phyloP scores from a whole-genome alignment of 169 alveolate genomes.

The Plasmodium gonderi region DNA sequence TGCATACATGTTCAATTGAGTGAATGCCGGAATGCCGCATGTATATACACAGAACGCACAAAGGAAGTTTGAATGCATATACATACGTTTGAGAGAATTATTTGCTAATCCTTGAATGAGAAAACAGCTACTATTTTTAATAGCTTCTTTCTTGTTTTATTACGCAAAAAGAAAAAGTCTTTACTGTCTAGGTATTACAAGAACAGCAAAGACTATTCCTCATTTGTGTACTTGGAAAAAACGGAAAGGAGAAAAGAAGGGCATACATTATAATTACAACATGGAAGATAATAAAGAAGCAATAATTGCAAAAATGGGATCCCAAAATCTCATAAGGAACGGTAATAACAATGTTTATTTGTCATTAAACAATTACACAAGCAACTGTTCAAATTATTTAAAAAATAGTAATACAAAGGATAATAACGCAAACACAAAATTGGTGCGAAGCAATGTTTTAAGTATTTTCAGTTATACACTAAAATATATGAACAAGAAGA shows the following conservation, averaged over 20 bases:
- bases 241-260: background rate
- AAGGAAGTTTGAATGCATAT: no score
- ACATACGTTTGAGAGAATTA: no score
- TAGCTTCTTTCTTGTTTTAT: background rate
- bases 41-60: background rate
- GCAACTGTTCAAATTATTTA: background rate
- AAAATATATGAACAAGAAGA: constrained; percentile 63
- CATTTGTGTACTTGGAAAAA: background rate
- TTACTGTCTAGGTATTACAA: background rate
- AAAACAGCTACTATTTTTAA: background rate
- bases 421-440: background rate
- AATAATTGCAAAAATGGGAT: constrained; percentile 15
- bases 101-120: constrained; percentile 14
- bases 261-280: background rate
- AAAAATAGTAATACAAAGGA: background rate
- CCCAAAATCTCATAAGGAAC: background rate
- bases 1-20: background rate
- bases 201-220: background rate
- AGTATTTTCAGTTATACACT: constrained; percentile 74
- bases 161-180: background rate
- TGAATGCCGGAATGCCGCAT: background rate
- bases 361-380: constrained; percentile 50
- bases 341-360: constrained; percentile 18
- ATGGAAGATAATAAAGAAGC: constrained; percentile 27
- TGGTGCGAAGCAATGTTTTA: constrained; percentile 28